Evolutionary conservation across 768 basidiomycete species (phyloP), one percentile per base, ranked within the genome.

Genomic region (Astraeus odoratus): DNA sequence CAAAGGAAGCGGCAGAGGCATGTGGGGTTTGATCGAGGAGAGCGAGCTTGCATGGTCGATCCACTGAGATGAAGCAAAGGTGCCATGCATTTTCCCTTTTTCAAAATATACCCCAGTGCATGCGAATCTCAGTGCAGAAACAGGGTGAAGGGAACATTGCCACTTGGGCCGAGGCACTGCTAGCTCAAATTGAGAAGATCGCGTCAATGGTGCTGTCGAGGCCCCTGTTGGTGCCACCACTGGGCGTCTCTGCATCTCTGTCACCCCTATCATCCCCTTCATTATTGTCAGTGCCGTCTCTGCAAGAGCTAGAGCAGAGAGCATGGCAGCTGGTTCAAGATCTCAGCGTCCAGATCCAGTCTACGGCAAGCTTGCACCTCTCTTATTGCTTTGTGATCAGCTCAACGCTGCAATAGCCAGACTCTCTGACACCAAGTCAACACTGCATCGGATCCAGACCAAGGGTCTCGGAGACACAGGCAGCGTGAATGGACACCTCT

Each of bases 11-110:
- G 73, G 74, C 7, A 88, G 79, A 54, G 85, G 85, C 1, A 75
- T 91, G 10, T 91, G 88, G 88, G 78, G 77, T 0, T 76, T 90
- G 78, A 86, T 90, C 43, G 86, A 91, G 61, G 85, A 87, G 50
- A 89, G 87, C 60, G 82, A 86, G 61, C 67, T 91, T 23, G 88
- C 88, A 3, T 78, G 74, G 61, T 75, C 78, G 12, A 80, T 89
- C 45, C 68, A 80, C 42, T 67, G 75, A 46, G 72, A 66, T 0
- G 60, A 60, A 2, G 65, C 54, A 62, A 81, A 57, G 76, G 76
- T 67, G 75, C 75, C 64, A 74, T 75, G 65, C 75, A 76, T 9
- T 8, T 60, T 52, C 36, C 22, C n/a, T n/a, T n/a, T 31, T 13
- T 26, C 10, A n/a, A 29, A 5, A 8, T 29, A 29, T 35, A 20